A percentile compares a stretch with the other conserved stretches of the same genome.
phyloP scores from a whole-genome alignment of 306 rosid genomes.

The Echinosophora koreensis region DNA sequence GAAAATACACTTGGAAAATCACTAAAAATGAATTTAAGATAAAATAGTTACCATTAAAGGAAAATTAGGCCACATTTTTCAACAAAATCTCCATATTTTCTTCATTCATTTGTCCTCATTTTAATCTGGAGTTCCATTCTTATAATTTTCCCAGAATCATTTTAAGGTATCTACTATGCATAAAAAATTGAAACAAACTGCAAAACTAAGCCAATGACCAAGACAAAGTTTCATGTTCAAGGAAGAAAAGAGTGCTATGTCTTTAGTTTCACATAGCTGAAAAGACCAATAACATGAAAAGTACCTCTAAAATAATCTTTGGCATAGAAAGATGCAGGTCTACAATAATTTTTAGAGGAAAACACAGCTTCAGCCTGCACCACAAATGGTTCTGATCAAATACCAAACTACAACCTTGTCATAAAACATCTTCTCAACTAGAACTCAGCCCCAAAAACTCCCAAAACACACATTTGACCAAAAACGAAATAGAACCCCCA shows the following conservation, averaged over 20 bases:
- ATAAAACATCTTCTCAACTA: not conserved
- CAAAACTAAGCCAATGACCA: not conserved
- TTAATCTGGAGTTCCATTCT: not conserved
- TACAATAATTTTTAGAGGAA: conserved; percentile 79
- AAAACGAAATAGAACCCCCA: conserved; percentile 2
- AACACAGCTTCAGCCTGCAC: conserved; percentile 97
- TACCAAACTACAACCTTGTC: conserved; percentile 35
- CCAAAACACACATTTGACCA: no score
- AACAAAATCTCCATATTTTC: not conserved
- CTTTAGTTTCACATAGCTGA: no score
- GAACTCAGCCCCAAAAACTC: no score
- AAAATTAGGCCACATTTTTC: not conserved
- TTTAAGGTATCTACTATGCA: conserved; percentile 11
- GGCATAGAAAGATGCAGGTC: conserved; percentile 96
- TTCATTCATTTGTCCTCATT: conserved; percentile 1
- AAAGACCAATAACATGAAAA: no score
- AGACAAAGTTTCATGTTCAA: not conserved
- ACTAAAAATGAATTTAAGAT: not conserved
- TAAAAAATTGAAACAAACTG: conserved; percentile 6
- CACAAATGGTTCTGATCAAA: conserved; percentile 49
- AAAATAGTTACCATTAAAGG: not conserved
- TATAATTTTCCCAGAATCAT: conserved; percentile 25
- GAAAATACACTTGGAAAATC: not conserved
- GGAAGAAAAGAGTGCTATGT: no score
- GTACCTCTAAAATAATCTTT: no score